Evolutionary conservation across 2,329 filamentous ascomycete genomes (phyloP).

Genomic region (Leptographium radiaticola): DNA sequence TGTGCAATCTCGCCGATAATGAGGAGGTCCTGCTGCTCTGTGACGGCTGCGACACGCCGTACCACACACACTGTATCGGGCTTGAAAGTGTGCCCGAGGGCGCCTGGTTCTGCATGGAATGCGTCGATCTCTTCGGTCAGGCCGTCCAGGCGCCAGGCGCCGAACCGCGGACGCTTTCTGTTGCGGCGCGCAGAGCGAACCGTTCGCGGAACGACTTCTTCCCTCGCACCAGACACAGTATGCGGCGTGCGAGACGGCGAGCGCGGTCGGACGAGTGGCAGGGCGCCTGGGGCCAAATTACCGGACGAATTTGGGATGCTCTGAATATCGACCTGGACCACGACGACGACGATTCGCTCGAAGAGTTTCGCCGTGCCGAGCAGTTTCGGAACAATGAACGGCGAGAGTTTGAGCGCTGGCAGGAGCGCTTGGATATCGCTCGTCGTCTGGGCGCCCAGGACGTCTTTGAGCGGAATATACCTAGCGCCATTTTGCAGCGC

Average conservation of each 20-base stretch:
- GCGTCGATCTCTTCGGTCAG: slow-evolving; percentile 38
- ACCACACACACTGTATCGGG: slow-evolving; percentile 85
- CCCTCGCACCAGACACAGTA: slow-evolving; percentile 43
- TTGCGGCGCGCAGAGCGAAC: background rate
- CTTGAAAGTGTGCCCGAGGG: slow-evolving; percentile 63
- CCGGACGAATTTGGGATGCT: slow-evolving; percentile 49
- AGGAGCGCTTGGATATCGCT: slow-evolving; percentile 71
- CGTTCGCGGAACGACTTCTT: slow-evolving; percentile 23
- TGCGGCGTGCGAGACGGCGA: slow-evolving; percentile 41
- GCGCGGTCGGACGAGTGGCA: slow-evolving; percentile 78
- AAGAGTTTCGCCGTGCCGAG: slow-evolving; percentile 40
- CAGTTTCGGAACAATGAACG: slow-evolving; percentile 36
- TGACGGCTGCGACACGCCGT: slow-evolving; percentile 78
- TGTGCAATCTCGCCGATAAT: slow-evolving; percentile 71
- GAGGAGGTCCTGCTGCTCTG: slow-evolving; percentile 80
- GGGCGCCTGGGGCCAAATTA: slow-evolving; percentile 62
- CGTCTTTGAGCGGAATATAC: slow-evolving; percentile 52
- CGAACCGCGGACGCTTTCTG: slow-evolving; percentile 10
- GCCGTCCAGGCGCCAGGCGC: slow-evolving; percentile 21
- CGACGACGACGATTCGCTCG: slow-evolving; percentile 55
- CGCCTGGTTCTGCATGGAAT: slow-evolving; percentile 86
- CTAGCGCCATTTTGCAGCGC: slow-evolving; percentile 43
- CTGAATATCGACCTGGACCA: slow-evolving; percentile 71
- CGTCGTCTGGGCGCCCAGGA: slow-evolving; percentile 63
- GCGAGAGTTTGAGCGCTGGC: slow-evolving; percentile 60